Evolutionary conservation across 257 asterid genomes (phyloP), one percentile per base, ranked within the genome.

Genomic region (Solanum rostratum): DNA sequence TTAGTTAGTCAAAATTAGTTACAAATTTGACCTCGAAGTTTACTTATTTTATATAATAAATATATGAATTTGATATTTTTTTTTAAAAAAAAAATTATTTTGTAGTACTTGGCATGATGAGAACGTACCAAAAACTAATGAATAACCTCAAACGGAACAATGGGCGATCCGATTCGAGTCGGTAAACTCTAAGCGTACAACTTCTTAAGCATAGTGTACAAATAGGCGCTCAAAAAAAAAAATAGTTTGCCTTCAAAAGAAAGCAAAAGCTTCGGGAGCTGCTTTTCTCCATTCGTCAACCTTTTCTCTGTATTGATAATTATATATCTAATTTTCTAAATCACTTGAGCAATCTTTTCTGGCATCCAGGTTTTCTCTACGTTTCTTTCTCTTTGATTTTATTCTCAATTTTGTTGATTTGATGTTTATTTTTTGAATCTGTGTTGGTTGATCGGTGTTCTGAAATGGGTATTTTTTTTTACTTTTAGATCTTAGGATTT

Each of bases 201-300:
- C 12, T 24, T 24, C 10, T 49, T 29, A 9, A 24, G 82, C 24
- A 50, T 29, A 16, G 41, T 49, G 63, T 76, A 76, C 81, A 76
- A 76, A 0, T 22, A 74, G 22, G 5, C 24, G 10, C 16, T 9
- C 3, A 10, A 45, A 24, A 43, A 14, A 73, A 45, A 12, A n/a
- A n/a, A n/a, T n/a, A n/a, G 1, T 49, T 76, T 49, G 63, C 82
- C 63, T 76, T 76, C 43, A 76, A 16, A 76, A 76, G 43, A 27
- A 50, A 76, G 63, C 82, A 50, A 49, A 53, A 18, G 12, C 33
- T 29, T 84, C 84, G 20, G 46, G 46, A 63, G 45, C 63, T 52
- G 80, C 22, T 83, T 69, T 85, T 57, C 65, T 53, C 69, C 73
- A 52, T 52, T 50, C 80, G 12, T 62, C 84, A 52, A 85, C 84